A percentile compares a stretch with the other conserved stretches of the same genome.
Conservation (phyloP, 306 rosid species). For the Quercus dentata region DNA sequence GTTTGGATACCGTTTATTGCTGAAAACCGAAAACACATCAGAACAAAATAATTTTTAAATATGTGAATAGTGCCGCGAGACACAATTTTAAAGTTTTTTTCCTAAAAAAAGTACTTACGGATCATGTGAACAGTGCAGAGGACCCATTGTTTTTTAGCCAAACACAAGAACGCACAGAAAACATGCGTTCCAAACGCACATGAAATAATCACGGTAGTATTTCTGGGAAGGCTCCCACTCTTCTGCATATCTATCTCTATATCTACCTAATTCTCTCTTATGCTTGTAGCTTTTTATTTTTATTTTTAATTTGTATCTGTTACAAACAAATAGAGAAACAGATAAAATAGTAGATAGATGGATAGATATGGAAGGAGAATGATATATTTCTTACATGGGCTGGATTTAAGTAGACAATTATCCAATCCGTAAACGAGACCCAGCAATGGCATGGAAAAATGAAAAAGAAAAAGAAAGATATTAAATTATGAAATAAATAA, state of each 20-base stretch:
- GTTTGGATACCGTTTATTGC: no score
- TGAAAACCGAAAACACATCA: no score
- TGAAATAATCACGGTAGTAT: slow-evolving; percentile 14
- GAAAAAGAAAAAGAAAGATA: no score
- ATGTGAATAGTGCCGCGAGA: no score
- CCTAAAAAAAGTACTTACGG: no score
- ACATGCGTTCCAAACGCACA: no score
- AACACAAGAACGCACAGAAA: no score
- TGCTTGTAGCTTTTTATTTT: background rate
- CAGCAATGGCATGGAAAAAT: background rate
- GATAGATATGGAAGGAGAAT: background rate
- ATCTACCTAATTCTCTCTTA: background rate
- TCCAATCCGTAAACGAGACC: background rate
- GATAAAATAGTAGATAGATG: background rate
- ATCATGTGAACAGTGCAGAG: no score
- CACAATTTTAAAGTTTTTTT: no score
- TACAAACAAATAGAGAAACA: slow-evolving; percentile 4
- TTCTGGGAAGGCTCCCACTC: slow-evolving; percentile 63
- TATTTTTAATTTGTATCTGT: slow-evolving; percentile 3
- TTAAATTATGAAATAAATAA: no score
- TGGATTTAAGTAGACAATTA: background rate
- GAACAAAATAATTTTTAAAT: no score
- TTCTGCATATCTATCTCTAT: slow-evolving; percentile 53
- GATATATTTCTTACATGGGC: background rate
- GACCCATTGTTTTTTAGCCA: no score